These are phyloP conservation scores for Saccharum spontaneum DNA, from an alignment of 176 grass and related monocot species.

Conservation along the genomic window DNA sequence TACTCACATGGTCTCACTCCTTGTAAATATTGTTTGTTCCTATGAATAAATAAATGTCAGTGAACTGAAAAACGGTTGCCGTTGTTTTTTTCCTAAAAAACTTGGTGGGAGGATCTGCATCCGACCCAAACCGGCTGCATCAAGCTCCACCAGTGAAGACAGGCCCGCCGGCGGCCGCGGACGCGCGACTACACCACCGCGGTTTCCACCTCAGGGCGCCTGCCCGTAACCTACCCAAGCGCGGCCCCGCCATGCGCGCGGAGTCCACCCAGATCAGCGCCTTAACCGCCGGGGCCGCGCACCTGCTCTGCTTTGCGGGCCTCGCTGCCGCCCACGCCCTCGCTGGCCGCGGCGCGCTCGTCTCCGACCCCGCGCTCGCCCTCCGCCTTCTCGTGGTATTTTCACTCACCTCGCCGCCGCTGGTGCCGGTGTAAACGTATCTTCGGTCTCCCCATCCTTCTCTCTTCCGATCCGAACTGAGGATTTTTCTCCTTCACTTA, in stretches of 20 bases:
- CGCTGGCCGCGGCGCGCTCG: constrained; percentile 21
- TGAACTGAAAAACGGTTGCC: too few species aligned
- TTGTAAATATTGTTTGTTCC: too few species aligned
- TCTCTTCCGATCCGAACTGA: not conserved
- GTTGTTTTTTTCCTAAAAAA: too few species aligned
- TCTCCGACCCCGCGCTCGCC: constrained; percentile 11
- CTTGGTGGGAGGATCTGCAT: not conserved
- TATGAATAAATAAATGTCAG: too few species aligned
- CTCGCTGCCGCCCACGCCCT: constrained; percentile 42
- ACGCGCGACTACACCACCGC: not conserved
- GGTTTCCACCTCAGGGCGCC: not conserved
- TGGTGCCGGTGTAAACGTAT: not conserved
- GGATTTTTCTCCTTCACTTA: constrained; percentile 14
- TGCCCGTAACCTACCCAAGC: not conserved
- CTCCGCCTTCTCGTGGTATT: constrained; percentile 71
- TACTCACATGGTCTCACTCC: too few species aligned
- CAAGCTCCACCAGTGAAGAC: not conserved
- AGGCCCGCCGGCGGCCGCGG: too few species aligned
- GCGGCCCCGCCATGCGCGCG: constrained; percentile 27
- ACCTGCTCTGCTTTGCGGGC: constrained; percentile 52
- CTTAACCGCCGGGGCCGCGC: constrained; percentile 18
- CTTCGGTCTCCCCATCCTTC: not conserved
- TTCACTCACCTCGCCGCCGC: not conserved
- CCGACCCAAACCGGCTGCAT: not conserved
- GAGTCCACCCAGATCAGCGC: constrained; percentile 45